Percentiles rank a stretch among this genome's conserved stretches.
These are phyloP conservation scores for Saccharomyces pastorianus DNA, from an alignment of 1,139 yeast genomes.

Conservation along the genomic window DNA sequence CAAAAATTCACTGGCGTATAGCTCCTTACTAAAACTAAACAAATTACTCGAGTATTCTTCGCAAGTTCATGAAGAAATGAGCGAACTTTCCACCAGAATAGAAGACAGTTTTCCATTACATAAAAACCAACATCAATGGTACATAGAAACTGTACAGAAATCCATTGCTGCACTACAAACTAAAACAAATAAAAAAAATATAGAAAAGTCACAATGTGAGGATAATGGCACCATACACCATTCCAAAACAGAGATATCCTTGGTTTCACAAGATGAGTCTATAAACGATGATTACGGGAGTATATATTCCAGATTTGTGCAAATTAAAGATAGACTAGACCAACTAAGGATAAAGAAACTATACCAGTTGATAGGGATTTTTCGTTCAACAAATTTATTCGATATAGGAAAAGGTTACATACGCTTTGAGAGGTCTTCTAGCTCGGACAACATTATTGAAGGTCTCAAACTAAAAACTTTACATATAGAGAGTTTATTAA, in stretches of 20 bases:
- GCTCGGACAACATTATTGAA: not conserved
- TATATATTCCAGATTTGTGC: constrained; percentile 20
- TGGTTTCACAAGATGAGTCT: constrained; percentile 1
- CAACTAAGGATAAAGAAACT: constrained; percentile 15
- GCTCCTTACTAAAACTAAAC: constrained; percentile 24
- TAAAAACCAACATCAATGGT: constrained; percentile 7
- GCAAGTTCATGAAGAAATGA: constrained; percentile 20
- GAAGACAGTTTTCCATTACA: constrained; percentile 6
- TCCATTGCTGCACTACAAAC: not conserved
- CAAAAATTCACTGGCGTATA: constrained; percentile 20
- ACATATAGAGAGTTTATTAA: not conserved
- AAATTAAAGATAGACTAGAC: constrained; percentile 14
- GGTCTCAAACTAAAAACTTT: not conserved
- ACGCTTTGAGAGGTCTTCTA: constrained; percentile 3
- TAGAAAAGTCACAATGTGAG: not conserved
- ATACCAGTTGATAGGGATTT: constrained; percentile 17
- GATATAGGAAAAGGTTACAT: constrained; percentile 8
- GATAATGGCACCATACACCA: not conserved
- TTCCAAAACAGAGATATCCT: not conserved
- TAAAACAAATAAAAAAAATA: not conserved
- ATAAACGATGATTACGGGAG: constrained; percentile 24
- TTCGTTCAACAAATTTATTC: constrained; percentile 12
- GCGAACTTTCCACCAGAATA: constrained; percentile 2
- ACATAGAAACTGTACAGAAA: constrained; percentile 6
- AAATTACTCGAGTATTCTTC: constrained; percentile 23